Evolutionary conservation across 768 basidiomycete genomes (phyloP), one percentile per base, ranked within the genome.

Genomic region (Pisolithus marmoratus): DNA sequence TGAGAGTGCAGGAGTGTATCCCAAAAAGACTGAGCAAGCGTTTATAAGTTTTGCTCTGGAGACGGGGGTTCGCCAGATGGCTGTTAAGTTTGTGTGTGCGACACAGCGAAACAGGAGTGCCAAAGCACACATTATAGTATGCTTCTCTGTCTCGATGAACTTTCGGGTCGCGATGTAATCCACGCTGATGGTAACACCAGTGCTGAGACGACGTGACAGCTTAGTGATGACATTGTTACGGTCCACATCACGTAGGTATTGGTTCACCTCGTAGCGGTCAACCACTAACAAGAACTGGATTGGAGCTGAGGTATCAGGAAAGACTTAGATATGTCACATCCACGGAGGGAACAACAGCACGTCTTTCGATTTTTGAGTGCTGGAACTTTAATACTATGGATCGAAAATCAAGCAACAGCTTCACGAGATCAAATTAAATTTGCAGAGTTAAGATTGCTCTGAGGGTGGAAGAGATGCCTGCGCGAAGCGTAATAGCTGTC

Each of bases 121-220:
- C 86, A 87, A 24, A 87, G 64, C 60, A 80, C 79, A 64, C 85
- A 88, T 64, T 88, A 83, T n/a, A n/a, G 62, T 73, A 87, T 5
- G 56, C 68, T 6, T 0, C 5, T 0, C 71, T 70, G 53, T 77
- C 77, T 70, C 70, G 76, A 14, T n/a, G 77, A 69, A 26, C 55
- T 64, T 3, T 60, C 59, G 12, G 74, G 76, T 43, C n/a, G 74
- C 73, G 22, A 49, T 17, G 31, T 51, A 59, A 5, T 4, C 9
- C 8, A 37, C 7, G 1, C 43, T 23, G 42, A 2, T 29, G 7
- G 20, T 19, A 17, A 40, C 58, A 20, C 63, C 59, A 9, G n/a
- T n/a, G n/a, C n/a, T 72, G 52, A 86, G 62, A 34, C 83, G 72
- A 14, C 78, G 77, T 7, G 69, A 57, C 6, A 83, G 79, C 56